Evolutionary conservation across 2,329 filamentous ascomycete genomes (phyloP), one percentile per base, ranked within the genome.

Genomic region (Madurella mycetomatis): DNA sequence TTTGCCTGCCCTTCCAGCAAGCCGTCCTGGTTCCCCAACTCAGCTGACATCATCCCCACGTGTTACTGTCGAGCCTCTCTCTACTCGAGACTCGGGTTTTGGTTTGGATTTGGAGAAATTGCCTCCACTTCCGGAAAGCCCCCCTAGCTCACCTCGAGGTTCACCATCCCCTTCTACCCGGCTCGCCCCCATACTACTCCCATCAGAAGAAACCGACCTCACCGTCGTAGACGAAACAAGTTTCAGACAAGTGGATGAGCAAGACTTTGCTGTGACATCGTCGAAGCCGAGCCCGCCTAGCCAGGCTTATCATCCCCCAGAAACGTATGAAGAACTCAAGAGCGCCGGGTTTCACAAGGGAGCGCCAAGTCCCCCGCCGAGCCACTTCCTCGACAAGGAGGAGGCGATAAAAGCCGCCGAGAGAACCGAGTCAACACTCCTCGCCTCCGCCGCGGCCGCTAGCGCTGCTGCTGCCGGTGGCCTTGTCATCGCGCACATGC

Each of bases 401-500:
- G 54, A 50, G n/a, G 47, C 18, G 5, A 17, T 45, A 47, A 57
- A 61, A 25, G 49, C 34, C 11, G 16, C 42, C 5, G 57, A 58
- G 15, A 52, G 54, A 25, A 18, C 17, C 15, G 53, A 53, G 32
- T 45, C 48, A 3, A 40, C 37, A 16, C 11, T 56, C 11, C 34
- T 59, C 2, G 50, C 47, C 11, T 30, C 53, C 39, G 46, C 55
- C 30, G 41, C 44, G 13, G 61, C 56, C 2, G 50, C 48, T 8
- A 55, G 40, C 2, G 53, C 46, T 17, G 51, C 57, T 7, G 46
- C 52, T 5, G 50, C 57, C 4, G 16, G 37, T 17, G 54, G 57
- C n/a, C 41, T 63, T 46, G 32, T 60, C 12, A 56, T 58, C n/a
- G 57, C 61, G 11, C 53, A 55, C 31, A 60, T 60, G 57, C 53